These are phyloP conservation scores for Phytophthora palmivora DNA, from an alignment of 352 stramenopile species.

Conservation along the genomic window DNA sequence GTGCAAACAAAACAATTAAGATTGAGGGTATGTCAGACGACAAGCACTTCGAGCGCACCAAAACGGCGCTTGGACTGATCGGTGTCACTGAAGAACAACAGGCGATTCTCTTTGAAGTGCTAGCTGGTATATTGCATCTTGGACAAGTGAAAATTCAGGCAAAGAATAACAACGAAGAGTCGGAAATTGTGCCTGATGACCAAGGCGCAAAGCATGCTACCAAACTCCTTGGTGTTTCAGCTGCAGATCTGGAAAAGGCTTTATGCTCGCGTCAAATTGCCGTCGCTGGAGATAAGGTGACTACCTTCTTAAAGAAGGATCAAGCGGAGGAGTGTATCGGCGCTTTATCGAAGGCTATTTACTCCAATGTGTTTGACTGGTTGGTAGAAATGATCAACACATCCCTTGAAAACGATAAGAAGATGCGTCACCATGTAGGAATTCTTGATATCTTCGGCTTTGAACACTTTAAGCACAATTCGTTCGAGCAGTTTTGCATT, in stretches of 20 bases:
- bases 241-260: conserved; percentile 63
- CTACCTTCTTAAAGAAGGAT: conserved; percentile 80
- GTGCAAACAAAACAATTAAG: conserved; percentile 56
- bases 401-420: conserved; percentile 69
- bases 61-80: conserved; percentile 68
- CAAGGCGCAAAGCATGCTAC: conserved; percentile 47
- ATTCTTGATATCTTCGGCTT: conserved; percentile 97
- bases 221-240: conserved; percentile 63
- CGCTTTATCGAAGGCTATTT: conserved; percentile 96
- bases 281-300: conserved; percentile 74
- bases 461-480: conserved; percentile 95
- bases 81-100: conserved; percentile 67
- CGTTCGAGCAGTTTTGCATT: conserved; percentile 95
- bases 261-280: conserved; percentile 86
- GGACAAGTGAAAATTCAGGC: conserved; percentile 94
- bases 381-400: conserved; percentile 91
- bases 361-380: conserved; percentile 97
- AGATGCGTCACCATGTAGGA: conserved; percentile 76
- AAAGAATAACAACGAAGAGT: conserved; percentile 84
- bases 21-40: conserved; percentile 82
- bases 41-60: conserved; percentile 76
- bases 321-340: conserved; percentile 93
- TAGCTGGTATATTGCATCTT: conserved; percentile 95
- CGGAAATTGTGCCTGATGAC: conserved; percentile 48
- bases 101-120: conserved; percentile 70